A percentile compares a stretch with the other conserved stretches of the same genome.
These are phyloP conservation scores for Lentinula detonsa DNA, from an alignment of 768 basidiomycete species.

Conservation along the genomic window DNA sequence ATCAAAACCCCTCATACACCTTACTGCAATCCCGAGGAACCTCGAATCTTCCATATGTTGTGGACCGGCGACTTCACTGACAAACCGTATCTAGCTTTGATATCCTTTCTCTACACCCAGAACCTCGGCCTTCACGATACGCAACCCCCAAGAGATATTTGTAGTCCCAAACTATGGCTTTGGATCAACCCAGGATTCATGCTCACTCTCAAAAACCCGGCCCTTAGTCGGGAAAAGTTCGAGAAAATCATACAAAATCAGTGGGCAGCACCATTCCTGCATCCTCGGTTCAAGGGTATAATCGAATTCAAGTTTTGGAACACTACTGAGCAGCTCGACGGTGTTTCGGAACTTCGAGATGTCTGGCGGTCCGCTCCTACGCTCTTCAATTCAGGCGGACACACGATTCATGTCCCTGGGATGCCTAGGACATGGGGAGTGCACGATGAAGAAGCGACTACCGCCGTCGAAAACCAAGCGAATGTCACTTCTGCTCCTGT, in stretches of 20 bases:
- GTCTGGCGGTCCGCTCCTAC: conserved; percentile 54
- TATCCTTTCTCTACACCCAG: conserved; percentile 71
- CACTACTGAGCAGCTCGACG: conserved; percentile 70
- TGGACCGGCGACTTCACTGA: conserved; percentile 76
- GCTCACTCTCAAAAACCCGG: conserved; percentile 43
- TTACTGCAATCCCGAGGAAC: conserved; percentile 80
- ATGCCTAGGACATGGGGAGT: conserved; percentile 8
- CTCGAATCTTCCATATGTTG: conserved; percentile 96
- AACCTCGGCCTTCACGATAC: conserved; percentile 42
- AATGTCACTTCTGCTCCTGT: conserved; percentile 7
- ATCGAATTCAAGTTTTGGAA: conserved; percentile 75
- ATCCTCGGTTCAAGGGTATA: conserved; percentile 56
- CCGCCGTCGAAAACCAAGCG: neutral
- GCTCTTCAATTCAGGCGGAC: conserved; percentile 61
- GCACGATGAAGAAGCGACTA: conserved; percentile 11
- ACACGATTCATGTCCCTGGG: conserved; percentile 34
- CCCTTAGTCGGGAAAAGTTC: conserved; percentile 36
- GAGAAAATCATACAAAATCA: conserved; percentile 50
- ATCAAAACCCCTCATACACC: conserved; percentile 47
- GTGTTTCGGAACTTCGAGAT: conserved; percentile 54
- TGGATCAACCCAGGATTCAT: conserved; percentile 69
- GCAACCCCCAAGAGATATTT: conserved; percentile 25
- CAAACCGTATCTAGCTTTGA: conserved; percentile 66
- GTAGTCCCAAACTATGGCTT: conserved; percentile 66
- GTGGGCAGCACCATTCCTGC: conserved; percentile 68